phyloP scores from a whole-genome alignment of 2,329 filamentous ascomycete genomes.

The Microcyclosporella mali region DNA sequence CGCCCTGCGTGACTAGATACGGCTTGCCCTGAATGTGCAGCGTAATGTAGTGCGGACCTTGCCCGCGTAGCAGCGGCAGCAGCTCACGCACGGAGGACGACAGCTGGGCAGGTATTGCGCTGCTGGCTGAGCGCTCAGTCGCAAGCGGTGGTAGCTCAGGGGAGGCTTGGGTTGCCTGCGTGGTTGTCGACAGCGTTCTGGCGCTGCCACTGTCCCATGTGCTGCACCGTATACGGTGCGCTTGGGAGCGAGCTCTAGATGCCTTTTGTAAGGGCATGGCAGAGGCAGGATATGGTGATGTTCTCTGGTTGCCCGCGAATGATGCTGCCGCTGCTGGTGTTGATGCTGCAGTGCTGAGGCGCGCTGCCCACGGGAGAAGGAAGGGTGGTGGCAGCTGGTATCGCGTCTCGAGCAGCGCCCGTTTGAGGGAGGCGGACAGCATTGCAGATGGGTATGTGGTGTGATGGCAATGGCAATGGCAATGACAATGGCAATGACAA shows the following conservation, averaged over 20 bases:
- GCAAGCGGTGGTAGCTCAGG: too few species aligned
- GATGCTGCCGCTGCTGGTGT: background rate
- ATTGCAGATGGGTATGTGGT: slow-evolving; percentile 21
- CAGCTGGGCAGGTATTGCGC: background rate
- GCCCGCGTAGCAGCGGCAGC: slow-evolving; percentile 64
- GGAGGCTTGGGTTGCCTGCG: too few species aligned
- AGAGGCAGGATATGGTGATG: too few species aligned
- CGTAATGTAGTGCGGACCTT: slow-evolving; percentile 71
- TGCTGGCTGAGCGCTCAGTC: too few species aligned
- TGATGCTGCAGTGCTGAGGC: slow-evolving; percentile 20
- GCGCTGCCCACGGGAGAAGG: slow-evolving; percentile 47
- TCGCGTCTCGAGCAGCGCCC: slow-evolving; percentile 58
- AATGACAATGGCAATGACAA: too few species aligned
- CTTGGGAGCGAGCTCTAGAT: too few species aligned
- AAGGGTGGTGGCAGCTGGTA: slow-evolving; percentile 46
- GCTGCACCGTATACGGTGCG: too few species aligned
- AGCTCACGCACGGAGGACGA: slow-evolving; percentile 54
- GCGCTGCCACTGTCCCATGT: background rate
- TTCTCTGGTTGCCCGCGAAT: too few species aligned
- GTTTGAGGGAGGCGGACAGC: slow-evolving; percentile 51
- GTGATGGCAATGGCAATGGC: background rate
- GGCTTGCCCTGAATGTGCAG: slow-evolving; percentile 72
- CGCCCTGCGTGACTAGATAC: slow-evolving; percentile 64
- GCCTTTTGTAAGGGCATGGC: too few species aligned
- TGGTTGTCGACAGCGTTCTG: too few species aligned